Evolutionary conservation across 2,329 filamentous ascomycete genomes (phyloP), one percentile per base, ranked within the genome.

Genomic region (Dothistroma septosporum): DNA sequence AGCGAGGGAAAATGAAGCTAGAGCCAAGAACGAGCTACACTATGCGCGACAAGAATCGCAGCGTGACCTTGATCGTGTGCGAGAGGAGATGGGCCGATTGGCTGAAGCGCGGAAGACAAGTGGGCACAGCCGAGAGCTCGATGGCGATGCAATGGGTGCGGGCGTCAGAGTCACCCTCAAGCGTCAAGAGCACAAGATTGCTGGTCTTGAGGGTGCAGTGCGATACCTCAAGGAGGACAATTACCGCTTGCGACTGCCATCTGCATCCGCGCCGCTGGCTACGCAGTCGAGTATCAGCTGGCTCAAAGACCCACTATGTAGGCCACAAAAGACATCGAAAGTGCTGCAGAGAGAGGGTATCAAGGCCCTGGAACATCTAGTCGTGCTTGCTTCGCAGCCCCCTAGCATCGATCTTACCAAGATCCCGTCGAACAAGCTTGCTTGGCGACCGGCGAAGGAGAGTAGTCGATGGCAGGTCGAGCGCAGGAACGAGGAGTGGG

Each of bases 101-200:
- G 62, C 64, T 9, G 69, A 71, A 21, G 64, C 70, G 49, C 63
- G 63, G 31, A 65, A 63, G 33, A 64, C 66, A 47, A 60, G 33
- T 32, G 79, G 80, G 24, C 80, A 80, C 10, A 83, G 82, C 61
- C 82, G 79, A n/a, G 84, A 83, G 74, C 81, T 83, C 11, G 83
- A 85, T 22, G 82, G 87, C 69, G 85, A 89, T 70, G 83, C 85
- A 28, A 86, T 87, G 31, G 87, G 89, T 52, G 85, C 87, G 4
- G 89, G 86, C 1, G 86, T 86, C 31, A 83, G 86, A 57, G 88
- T 93, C 74, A 87, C 92, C 76, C 62, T 72, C 88, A 92, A 66
- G 79, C 80, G 10, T 83, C 92, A 66, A 86, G 87, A 73, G 82
- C 82, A 66, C 87, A 93, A 61, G 86, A 92, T 68, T 81, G 80